A percentile compares a stretch with the other conserved stretches of the same genome.
Evolutionary conservation across 2,329 filamentous ascomycete genomes (phyloP).

Genomic region (Colletotrichum acutatum): DNA sequence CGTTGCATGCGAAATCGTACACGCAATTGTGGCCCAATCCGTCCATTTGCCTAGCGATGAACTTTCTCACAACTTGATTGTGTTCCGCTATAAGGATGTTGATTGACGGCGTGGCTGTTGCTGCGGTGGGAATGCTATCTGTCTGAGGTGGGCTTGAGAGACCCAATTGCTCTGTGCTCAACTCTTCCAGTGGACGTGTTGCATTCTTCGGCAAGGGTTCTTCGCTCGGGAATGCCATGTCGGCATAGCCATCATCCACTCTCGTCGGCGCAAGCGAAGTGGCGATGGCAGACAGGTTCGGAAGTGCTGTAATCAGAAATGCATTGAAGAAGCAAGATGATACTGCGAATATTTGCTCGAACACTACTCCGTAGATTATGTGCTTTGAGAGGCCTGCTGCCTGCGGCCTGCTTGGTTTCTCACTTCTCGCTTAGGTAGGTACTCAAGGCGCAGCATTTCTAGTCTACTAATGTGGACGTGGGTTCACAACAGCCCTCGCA

Average conservation of each 20-base stretch:
- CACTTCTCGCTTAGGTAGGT: neutral
- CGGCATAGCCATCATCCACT: neutral
- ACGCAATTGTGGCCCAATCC: conserved; percentile 40
- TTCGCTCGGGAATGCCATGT: neutral
- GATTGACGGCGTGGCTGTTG: neutral
- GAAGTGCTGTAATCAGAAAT: too few species aligned
- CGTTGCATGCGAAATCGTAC: conserved; percentile 45
- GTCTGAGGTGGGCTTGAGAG: neutral
- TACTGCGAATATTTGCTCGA: too few species aligned
- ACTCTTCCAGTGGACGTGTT: neutral
- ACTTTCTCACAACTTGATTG: neutral
- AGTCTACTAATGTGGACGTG: neutral
- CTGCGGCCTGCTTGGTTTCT: neutral
- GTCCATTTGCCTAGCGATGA: neutral
- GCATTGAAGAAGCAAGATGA: too few species aligned
- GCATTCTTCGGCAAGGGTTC: neutral
- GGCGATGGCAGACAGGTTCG: too few species aligned
- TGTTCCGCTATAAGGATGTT: neutral
- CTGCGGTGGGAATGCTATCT: neutral
- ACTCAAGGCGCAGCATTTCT: neutral
- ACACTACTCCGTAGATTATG: neutral
- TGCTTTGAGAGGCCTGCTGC: neutral
- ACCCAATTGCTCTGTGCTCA: neutral
- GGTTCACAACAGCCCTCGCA: neutral
- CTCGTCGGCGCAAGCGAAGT: neutral